Evolutionary conservation across 768 basidiomycete genomes (phyloP), one percentile per base, ranked within the genome.

Genomic region (Leccinum rimulosum): DNA sequence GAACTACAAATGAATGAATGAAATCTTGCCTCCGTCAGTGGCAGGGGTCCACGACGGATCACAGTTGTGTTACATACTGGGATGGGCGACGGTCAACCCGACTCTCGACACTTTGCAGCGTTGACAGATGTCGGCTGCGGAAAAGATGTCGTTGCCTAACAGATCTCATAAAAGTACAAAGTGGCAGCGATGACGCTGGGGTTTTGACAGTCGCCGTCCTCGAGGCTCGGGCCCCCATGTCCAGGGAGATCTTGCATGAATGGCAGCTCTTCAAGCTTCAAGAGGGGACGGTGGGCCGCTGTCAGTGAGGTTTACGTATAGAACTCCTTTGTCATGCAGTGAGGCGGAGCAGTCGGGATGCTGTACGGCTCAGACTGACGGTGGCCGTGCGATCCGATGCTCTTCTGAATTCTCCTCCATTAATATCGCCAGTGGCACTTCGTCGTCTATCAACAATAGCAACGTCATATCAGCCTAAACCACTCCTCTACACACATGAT

Each of bases 401-500:
- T 40, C n/a, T 40, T 40, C n/a, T 40, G 0, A 35, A 35, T n/a
- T n/a, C 40, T n/a, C 40, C 17, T 40, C 2, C 40, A 17, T 38
- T 17, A n/a, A n/a, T n/a, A n/a, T n/a, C n/a, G 3, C 38, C 17
- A 38, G 38, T 38, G 38, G 38, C 17, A n/a, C 40, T n/a, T 9
- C 38, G 7, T 40, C 38, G 38, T n/a, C 17, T 40, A 40, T 15
- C 9, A 8, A 10, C 9, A n/a, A 40, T 5, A n/a, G 15, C 15
- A 38, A 38, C 36, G 0, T 17, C 15, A 38, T 36, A 40, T 22
- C 22, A 19, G 6, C 19, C 6, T 14, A 12, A 58, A 35, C 36
- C 45, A 17, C 17, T 15, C 11, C 8, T 40, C 30, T 22, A 10
- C 38, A 27, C 56, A 14, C 57, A 74, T 73, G 62, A 85, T 88